Base-by-base conservation (phyloP, 192 early-diverging fungal species). In the Gaertneriomyces sp. region DNA sequence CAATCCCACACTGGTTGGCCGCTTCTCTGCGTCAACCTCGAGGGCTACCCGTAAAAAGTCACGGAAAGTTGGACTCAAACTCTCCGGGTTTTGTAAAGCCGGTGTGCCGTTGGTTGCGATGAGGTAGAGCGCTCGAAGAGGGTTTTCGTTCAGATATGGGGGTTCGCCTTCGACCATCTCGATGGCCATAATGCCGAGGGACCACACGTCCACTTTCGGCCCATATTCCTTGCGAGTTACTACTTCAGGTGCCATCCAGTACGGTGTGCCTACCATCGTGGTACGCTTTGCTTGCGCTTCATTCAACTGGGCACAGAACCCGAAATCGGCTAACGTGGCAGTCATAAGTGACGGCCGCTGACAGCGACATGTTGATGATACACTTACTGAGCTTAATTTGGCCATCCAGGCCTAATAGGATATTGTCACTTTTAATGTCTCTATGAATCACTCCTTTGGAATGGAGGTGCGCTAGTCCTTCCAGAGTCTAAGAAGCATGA, bases 131-230 rank as follows among this genome's bases (percentile, higher is more conserved):
- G 95, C 95, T 76, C 91, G 90, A 66, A 97, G 80, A 40, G 95
- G 91, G 70, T 94, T 91, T 76, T 97, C 95, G 63, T 95, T 89
- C 65, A 97, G 73, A 64, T 97, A 97, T 58, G 95, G 95, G 7
- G 93, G 95, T 67, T 97, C 95, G 59, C 90, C 90, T 75, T 97
- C 95, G 61, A 97, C 87, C 95, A 97, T 95, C 74, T 97, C 93
- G 58, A 95, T 94, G 2, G 91, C 92, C 93, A 95, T 97, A 70
- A 97, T 95, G 54, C 95, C 93, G 45, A 95, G 75, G 4, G 93
- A 95, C 95, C 95, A 89, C 7, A 89, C 81, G 63, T 89, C 88
- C 9, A 89, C 85, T 63, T 89, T 89, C 20, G 82, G 81, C 0
- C 87, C 88, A 62, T 89, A 89, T 49, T 82, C 77, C 64, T 82